phyloP scores from a whole-genome alignment of 2,329 filamentous ascomycete genomes.

The Sporothrix schenckii region DNA sequence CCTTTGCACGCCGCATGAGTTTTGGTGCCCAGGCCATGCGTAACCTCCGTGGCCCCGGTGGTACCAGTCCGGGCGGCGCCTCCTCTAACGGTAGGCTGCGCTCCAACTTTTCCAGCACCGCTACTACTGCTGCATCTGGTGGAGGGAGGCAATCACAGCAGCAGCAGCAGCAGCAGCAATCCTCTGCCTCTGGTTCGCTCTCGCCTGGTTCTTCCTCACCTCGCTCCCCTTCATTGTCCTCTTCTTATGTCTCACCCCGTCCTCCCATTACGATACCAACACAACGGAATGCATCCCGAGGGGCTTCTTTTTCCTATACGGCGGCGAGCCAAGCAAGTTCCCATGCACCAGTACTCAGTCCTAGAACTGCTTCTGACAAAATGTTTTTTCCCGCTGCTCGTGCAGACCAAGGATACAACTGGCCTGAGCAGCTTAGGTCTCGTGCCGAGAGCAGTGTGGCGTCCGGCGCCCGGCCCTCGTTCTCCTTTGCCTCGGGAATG shows the following conservation, averaged over 20 bases:
- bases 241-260: slow-evolving; percentile 11
- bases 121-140: slow-evolving; percentile 35
- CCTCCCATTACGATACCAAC: slow-evolving; percentile 7
- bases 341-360: slow-evolving; percentile 39
- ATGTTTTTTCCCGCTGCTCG: slow-evolving; percentile 52
- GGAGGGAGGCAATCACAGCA: slow-evolving; percentile 6
- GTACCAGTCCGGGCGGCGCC: slow-evolving; percentile 59
- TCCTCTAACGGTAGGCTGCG: slow-evolving; percentile 60
- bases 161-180: slow-evolving; percentile 39
- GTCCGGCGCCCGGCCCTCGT: slow-evolving; percentile 59
- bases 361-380: slow-evolving; percentile 68
- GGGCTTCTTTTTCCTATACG: slow-evolving; percentile 33
- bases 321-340: slow-evolving; percentile 40
- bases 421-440: slow-evolving; percentile 91
- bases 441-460: slow-evolving; percentile 78
- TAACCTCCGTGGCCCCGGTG: slow-evolving; percentile 63
- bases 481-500: slow-evolving; percentile 57
- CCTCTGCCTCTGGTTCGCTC: slow-evolving; percentile 18
- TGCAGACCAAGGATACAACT: slow-evolving; percentile 93
- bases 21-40: slow-evolving; percentile 81
- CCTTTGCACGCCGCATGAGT: slow-evolving; percentile 83
- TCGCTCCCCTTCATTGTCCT: not conserved
- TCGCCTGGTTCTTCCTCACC: slow-evolving; percentile 19
- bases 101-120: slow-evolving; percentile 45
- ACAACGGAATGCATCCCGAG: not conserved